Conservation (phyloP, 2,329 filamentous ascomycete genomes). For the Ophiosphaerella korrae region DNA sequence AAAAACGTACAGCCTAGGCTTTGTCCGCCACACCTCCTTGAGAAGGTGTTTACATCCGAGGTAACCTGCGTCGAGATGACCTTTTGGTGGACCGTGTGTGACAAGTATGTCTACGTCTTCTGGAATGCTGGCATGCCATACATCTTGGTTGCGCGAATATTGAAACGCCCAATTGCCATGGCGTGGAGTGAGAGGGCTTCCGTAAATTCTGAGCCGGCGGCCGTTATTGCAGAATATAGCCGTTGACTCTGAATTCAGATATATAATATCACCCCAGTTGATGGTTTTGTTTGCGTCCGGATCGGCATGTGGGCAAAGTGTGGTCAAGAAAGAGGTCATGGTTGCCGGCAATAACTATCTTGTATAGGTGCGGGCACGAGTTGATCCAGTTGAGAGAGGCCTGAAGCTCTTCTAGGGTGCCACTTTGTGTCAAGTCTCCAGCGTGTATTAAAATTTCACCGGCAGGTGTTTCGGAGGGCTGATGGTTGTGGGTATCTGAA, state of each 20-base stretch:
- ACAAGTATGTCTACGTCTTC: slow-evolving; percentile 73
- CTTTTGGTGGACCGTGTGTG: slow-evolving; percentile 77
- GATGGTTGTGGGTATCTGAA: slow-evolving; percentile 76
- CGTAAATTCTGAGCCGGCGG: slow-evolving; percentile 71
- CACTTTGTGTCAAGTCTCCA: slow-evolving; percentile 77
- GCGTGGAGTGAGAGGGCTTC: slow-evolving; percentile 74
- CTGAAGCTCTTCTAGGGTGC: slow-evolving; percentile 73
- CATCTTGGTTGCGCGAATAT: slow-evolving; percentile 63
- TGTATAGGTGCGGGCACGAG: slow-evolving; percentile 72
- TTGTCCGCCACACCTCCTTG: slow-evolving; percentile 71
- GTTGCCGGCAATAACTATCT: slow-evolving; percentile 82
- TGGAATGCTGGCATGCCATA: slow-evolving; percentile 72
- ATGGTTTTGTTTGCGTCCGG: slow-evolving; percentile 49
- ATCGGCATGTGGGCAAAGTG: slow-evolving; percentile 16
- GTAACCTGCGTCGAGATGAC: slow-evolving; percentile 68
- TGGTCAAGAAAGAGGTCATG: slow-evolving; percentile 63
- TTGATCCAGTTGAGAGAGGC: slow-evolving; percentile 78
- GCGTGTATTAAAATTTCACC: slow-evolving; percentile 88
- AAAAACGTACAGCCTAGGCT: slow-evolving; percentile 75
- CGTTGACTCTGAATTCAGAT: slow-evolving; percentile 70
- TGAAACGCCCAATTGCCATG: slow-evolving; percentile 81
- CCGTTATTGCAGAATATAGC: slow-evolving; percentile 50
- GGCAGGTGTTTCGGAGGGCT: slow-evolving; percentile 58
- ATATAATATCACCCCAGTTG: slow-evolving; percentile 70
- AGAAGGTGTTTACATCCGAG: slow-evolving; percentile 69